Conservation (phyloP, 2,329 filamentous ascomycete genomes). For the Lachnellula cervina region DNA sequence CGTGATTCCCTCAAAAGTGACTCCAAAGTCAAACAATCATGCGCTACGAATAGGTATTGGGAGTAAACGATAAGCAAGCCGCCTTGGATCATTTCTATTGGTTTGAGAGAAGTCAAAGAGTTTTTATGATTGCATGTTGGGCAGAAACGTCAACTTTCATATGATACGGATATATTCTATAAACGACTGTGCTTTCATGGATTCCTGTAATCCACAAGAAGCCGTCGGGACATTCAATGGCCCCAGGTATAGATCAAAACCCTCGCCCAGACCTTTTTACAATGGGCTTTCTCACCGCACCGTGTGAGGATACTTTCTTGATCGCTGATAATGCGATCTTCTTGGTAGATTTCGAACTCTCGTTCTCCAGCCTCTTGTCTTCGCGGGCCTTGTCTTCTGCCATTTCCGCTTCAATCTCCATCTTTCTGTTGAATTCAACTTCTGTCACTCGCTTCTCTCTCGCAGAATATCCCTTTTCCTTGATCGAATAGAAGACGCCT, state of each 20-base stretch:
- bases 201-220: no score
- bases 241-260: slow-evolving; percentile 16
- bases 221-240: background rate
- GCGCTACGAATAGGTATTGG: no score
- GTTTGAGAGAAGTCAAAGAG: no score
- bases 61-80: no score
- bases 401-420: slow-evolving; percentile 93
- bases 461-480: slow-evolving; percentile 92
- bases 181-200: background rate
- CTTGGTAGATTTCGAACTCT: slow-evolving; percentile 43
- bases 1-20: background rate
- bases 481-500: slow-evolving; percentile 94
- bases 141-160: background rate
- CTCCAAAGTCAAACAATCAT: no score
- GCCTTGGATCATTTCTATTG: no score
- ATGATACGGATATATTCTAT: background rate
- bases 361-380: slow-evolving; percentile 49
- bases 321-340: slow-evolving; percentile 37
- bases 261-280: slow-evolving; percentile 52
- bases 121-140: no score
- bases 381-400: slow-evolving; percentile 72
- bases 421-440: slow-evolving; percentile 84
- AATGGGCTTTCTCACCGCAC: slow-evolving; percentile 57
- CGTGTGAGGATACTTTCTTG: slow-evolving; percentile 58
- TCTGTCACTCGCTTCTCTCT: slow-evolving; percentile 83